Conservation (phyloP, 371 early-diverging fungal species). For the Mucor lusitanicus region DNA sequence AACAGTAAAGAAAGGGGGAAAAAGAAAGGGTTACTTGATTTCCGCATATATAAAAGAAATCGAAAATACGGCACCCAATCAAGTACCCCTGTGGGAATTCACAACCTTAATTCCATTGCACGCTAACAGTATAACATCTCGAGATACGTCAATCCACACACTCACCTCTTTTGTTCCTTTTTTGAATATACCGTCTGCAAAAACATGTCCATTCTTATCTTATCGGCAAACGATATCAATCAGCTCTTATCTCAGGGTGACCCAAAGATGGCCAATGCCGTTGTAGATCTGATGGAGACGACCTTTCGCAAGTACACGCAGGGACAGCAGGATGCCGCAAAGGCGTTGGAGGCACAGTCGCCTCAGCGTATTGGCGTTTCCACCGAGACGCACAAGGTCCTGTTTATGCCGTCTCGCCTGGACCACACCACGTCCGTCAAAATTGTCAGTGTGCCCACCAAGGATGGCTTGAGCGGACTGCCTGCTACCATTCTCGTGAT, state of each 20-base stretch:
- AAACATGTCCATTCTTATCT: conserved; percentile 33
- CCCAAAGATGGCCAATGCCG: conserved; percentile 18
- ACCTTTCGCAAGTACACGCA: conserved; percentile 36
- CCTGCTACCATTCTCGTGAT: conserved; percentile 58
- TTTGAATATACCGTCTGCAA: not conserved
- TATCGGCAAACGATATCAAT: conserved; percentile 34
- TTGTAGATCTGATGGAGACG: conserved; percentile 44
- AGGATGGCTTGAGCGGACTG: conserved; percentile 50
- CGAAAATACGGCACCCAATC: conserved; percentile 1
- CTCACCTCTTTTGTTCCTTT: not conserved
- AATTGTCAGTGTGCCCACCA: conserved; percentile 56
- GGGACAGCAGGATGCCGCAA: conserved; percentile 22
- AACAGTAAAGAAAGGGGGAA: not conserved
- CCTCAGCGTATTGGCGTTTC: conserved; percentile 51
- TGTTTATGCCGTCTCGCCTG: conserved; percentile 65
- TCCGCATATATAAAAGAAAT: not conserved
- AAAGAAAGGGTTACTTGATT: not conserved
- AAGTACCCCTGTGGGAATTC: conserved; percentile 9
- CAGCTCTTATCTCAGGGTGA: conserved; percentile 26
- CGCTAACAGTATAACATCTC: not conserved
- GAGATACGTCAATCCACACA: not conserved
- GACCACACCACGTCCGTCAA: conserved; percentile 57
- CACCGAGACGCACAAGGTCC: conserved; percentile 44
- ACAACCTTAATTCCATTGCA: not conserved
- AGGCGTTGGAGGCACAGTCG: conserved; percentile 45